A percentile compares a stretch with the other conserved stretches of the same genome.
phyloP scores from a whole-genome alignment of 352 stramenopile genomes.

The Phytophthora cajani region DNA sequence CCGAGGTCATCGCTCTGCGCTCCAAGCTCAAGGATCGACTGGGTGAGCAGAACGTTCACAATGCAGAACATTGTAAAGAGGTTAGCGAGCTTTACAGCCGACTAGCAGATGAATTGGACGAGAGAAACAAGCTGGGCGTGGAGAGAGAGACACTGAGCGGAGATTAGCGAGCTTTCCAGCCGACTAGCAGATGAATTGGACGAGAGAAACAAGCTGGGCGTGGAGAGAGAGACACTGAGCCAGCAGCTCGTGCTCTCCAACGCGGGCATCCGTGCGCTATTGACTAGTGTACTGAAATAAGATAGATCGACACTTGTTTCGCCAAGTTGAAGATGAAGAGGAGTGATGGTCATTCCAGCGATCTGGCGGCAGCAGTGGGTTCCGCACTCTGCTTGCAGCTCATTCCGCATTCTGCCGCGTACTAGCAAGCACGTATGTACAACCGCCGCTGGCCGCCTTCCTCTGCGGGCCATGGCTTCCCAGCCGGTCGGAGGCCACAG shows the following conservation, averaged over 20 bases:
- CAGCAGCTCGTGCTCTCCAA: neutral
- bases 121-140: neutral
- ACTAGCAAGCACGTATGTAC: neutral
- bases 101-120: neutral
- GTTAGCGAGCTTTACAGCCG: neutral
- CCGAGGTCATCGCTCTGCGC: neutral
- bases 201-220: neutral
- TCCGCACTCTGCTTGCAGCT: neutral
- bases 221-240: neutral
- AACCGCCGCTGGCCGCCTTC: neutral
- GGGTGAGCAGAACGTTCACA: neutral
- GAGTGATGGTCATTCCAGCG: slow-evolving; percentile 1
- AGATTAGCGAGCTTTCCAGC: neutral
- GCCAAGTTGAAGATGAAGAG: slow-evolving; percentile 6
- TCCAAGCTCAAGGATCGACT: neutral
- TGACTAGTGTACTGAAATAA: neutral
- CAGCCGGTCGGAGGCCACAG: neutral
- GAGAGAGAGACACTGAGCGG: too few species aligned
- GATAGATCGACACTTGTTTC: neutral
- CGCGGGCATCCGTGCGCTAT: neutral
- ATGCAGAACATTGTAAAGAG: neutral
- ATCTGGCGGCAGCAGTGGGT: neutral
- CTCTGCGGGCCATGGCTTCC: neutral
- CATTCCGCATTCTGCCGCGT: slow-evolving; percentile 1
- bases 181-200: neutral